These are phyloP conservation scores for Gossypium schwendimanii DNA, from an alignment of 441 rosid species.

Conservation along the genomic window DNA sequence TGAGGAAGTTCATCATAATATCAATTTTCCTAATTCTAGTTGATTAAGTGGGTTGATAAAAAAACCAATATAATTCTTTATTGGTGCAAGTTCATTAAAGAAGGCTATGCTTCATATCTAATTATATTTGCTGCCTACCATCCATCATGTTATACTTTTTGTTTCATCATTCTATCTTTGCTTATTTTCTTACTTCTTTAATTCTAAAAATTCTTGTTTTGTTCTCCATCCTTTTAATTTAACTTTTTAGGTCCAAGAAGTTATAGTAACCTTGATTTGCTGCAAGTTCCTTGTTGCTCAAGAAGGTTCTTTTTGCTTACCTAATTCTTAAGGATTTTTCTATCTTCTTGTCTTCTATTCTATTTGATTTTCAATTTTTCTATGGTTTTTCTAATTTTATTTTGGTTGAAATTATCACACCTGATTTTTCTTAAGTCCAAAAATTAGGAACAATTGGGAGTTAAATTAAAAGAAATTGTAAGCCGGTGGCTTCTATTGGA, in stretches of 20 bases:
- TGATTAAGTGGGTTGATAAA: background rate
- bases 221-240: background rate
- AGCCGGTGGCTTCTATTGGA: no score
- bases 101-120: background rate
- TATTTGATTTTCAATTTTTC: background rate
- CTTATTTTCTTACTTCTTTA: background rate
- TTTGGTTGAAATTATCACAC: no score
- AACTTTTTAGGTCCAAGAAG: background rate
- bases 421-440: no score
- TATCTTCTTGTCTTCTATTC: background rate
- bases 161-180: background rate
- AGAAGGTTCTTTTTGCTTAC: background rate
- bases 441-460: no score
- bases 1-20: background rate
- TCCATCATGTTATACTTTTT: background rate
- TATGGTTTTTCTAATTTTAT: background rate
- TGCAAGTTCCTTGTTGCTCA: background rate
- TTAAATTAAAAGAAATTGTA: no score
- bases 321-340: background rate
- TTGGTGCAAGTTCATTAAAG: background rate
- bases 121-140: background rate
- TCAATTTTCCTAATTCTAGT: background rate
- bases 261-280: background rate
- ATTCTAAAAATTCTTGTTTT: no score
- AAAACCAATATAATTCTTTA: no score